Evolutionary conservation across 352 stramenopile genomes (phyloP).

Genomic region (Globisporangium ultimum): DNA sequence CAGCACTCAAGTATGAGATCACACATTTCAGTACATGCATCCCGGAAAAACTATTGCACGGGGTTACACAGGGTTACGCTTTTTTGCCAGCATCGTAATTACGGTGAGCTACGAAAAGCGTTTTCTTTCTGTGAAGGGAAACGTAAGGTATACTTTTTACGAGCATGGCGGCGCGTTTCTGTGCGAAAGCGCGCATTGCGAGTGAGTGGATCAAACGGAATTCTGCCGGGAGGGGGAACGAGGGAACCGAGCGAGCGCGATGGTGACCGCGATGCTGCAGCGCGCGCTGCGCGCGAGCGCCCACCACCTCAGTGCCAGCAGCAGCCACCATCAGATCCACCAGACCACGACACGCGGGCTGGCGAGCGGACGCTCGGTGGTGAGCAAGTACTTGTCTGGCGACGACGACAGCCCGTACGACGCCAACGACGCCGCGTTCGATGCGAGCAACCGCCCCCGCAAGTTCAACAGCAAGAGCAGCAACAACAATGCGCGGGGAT

Average conservation of each 20-base stretch:
- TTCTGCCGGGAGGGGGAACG: too few species aligned
- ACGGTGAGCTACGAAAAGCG: too few species aligned
- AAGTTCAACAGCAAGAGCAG: background rate
- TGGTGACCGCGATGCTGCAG: constrained; percentile 4
- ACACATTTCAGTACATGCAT: too few species aligned
- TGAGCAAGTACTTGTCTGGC: background rate
- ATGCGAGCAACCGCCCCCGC: background rate
- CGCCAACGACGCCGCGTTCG: background rate
- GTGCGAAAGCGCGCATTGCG: background rate
- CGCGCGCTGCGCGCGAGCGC: constrained; percentile 6
- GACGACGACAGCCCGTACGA: background rate
- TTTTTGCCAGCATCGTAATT: too few species aligned
- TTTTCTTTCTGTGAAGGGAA: too few species aligned
- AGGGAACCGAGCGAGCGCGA: background rate
- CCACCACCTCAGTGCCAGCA: background rate
- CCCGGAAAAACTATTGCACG: too few species aligned
- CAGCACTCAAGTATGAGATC: too few species aligned
- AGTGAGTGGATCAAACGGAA: constrained; percentile 2
- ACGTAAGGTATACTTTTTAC: too few species aligned
- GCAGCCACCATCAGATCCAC: background rate
- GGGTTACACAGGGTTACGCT: too few species aligned
- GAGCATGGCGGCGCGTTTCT: background rate
- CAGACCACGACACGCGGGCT: background rate
- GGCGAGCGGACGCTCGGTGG: background rate
- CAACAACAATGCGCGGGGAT: background rate